These are phyloP conservation scores for Pseudogymnoascus verrucosus DNA, from an alignment of 2,329 filamentous ascomycete genomes.

Conservation along the genomic window DNA sequence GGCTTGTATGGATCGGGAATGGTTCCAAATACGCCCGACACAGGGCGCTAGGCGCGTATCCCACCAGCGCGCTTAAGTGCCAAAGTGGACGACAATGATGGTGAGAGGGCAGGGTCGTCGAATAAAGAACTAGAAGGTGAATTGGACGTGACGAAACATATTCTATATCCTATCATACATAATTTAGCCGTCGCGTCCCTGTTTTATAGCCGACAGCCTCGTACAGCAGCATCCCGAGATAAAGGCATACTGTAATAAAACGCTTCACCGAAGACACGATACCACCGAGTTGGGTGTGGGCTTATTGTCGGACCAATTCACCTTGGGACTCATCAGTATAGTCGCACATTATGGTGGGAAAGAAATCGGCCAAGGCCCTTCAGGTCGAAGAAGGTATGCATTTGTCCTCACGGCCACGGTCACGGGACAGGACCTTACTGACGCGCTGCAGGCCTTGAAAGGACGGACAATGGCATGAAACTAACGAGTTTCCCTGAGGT, in stretches of 20 bases:
- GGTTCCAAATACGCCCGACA: constrained; percentile 1
- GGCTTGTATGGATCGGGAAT: constrained; percentile 5
- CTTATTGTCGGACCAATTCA: neutral
- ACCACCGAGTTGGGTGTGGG: neutral
- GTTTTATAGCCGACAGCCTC: neutral
- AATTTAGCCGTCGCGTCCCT: neutral
- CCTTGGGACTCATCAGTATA: neutral
- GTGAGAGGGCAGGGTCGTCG: neutral
- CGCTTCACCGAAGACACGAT: neutral
- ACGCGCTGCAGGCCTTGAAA: constrained; percentile 63
- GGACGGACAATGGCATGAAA: constrained; percentile 98
- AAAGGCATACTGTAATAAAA: constrained; percentile 1
- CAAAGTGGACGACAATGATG: constrained; percentile 8
- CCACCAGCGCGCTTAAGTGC: constrained; percentile 7
- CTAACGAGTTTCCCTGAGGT: constrained; percentile 90
- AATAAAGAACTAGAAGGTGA: constrained; percentile 3
- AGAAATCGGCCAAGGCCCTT: constrained; percentile 29
- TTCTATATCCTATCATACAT: constrained; percentile 5
- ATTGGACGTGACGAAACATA: constrained; percentile 6
- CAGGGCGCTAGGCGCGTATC: constrained; percentile 6
- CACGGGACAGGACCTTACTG: constrained; percentile 6
- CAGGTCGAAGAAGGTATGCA: constrained; percentile 28
- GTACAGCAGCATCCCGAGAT: neutral
- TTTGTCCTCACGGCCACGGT: neutral
- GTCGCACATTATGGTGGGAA: constrained; percentile 25